Evolutionary conservation across 768 basidiomycete species (phyloP).

Genomic region (Nidula microcarpa): DNA sequence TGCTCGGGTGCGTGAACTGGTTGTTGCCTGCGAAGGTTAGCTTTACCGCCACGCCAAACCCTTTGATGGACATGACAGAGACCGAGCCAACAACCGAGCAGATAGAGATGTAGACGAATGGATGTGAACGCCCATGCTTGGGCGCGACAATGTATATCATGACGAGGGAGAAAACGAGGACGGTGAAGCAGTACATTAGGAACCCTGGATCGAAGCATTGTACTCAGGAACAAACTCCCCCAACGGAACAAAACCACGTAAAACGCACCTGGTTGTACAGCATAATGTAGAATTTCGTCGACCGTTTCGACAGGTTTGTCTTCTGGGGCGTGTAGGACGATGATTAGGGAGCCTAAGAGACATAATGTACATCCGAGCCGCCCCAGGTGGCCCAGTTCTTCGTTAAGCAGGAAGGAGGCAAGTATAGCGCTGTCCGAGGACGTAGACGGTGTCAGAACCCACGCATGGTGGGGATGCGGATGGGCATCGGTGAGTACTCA

Average conservation of each 20-base stretch:
- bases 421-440: slow-evolving; percentile 72
- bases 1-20: slow-evolving; percentile 91
- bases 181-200: slow-evolving; percentile 84
- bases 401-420: slow-evolving; percentile 88
- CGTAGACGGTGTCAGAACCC: slow-evolving; percentile 32
- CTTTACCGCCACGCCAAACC: slow-evolving; percentile 95
- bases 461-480: too few species aligned
- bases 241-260: background rate
- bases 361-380: slow-evolving; percentile 67
- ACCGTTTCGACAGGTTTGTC: slow-evolving; percentile 93
- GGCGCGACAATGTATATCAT: slow-evolving; percentile 90
- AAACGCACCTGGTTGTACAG: slow-evolving; percentile 81
- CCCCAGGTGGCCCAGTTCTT: slow-evolving; percentile 79
- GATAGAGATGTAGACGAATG: slow-evolving; percentile 91
- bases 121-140: slow-evolving; percentile 81
- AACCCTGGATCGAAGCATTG: slow-evolving; percentile 57
- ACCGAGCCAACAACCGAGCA: slow-evolving; percentile 95
- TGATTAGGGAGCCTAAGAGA: slow-evolving; percentile 4
- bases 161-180: slow-evolving; percentile 73
- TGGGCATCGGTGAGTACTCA: slow-evolving; percentile 39
- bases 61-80: slow-evolving; percentile 99
- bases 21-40: slow-evolving; percentile 91
- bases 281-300: slow-evolving; percentile 89
- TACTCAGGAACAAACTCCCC: too few species aligned
- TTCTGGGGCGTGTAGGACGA: slow-evolving; percentile 90